Evolutionary conservation across 208 protist species (phyloP).

Genomic region (Leishmania mexicana): DNA sequence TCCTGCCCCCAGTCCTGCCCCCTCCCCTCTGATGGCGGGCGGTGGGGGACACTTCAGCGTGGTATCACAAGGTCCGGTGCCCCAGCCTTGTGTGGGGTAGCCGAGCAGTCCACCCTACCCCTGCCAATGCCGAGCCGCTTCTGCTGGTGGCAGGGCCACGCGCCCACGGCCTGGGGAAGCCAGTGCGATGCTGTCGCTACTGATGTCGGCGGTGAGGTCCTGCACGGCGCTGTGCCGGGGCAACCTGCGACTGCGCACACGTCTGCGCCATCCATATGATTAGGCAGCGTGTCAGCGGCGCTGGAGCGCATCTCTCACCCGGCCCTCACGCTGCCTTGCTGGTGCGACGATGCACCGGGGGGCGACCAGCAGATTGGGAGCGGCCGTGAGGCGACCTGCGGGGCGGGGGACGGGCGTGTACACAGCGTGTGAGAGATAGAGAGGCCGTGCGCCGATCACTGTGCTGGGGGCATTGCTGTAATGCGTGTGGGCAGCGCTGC

Average conservation of each 20-base stretch:
- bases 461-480: not conserved
- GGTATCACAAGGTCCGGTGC: not conserved
- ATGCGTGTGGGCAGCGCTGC: not conserved
- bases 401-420: not conserved
- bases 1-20: no score
- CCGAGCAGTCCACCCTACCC: not conserved
- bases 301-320: not conserved
- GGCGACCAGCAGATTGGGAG: not conserved
- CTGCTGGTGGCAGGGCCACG: not conserved
- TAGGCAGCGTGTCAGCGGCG: not conserved
- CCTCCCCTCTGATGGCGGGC: not conserved
- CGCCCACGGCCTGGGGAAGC: not conserved
- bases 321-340: not conserved
- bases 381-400: not conserved
- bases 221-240: not conserved
- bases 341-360: not conserved
- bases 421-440: not conserved
- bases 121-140: not conserved
- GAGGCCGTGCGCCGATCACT: not conserved
- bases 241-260: not conserved
- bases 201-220: not conserved
- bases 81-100: not conserved
- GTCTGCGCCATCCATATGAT: not conserved
- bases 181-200: not conserved
- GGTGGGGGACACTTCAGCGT: not conserved